phyloP scores from a whole-genome alignment of 768 basidiomycete genomes.

The Tephrocybe sp. region DNA sequence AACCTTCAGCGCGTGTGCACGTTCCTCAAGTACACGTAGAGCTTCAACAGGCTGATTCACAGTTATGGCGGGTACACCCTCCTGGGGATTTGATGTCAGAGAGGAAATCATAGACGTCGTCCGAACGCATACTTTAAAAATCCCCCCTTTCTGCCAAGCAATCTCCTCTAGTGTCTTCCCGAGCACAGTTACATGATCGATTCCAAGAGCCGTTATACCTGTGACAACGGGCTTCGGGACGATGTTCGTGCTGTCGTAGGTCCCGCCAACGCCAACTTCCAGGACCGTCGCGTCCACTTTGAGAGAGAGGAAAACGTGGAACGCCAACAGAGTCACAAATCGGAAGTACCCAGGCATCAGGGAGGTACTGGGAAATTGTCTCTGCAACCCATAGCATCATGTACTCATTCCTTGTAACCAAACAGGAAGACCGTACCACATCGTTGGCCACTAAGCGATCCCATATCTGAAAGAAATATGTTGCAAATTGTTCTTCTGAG shows the following conservation, averaged over 20 bases:
- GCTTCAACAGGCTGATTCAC: slow-evolving; percentile 75
- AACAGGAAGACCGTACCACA: slow-evolving; percentile 39
- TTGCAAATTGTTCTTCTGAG: slow-evolving; percentile 84
- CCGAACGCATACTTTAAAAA: slow-evolving; percentile 71
- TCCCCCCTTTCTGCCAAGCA: slow-evolving; percentile 94
- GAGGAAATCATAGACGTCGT: neutral
- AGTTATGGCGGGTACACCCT: slow-evolving; percentile 82
- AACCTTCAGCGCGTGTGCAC: slow-evolving; percentile 70
- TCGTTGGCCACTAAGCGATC: slow-evolving; percentile 69
- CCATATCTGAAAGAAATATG: slow-evolving; percentile 97
- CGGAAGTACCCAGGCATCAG: slow-evolving; percentile 92
- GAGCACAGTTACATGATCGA: slow-evolving; percentile 87
- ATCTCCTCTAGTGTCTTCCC: slow-evolving; percentile 90
- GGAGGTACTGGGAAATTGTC: slow-evolving; percentile 50
- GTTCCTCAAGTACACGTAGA: slow-evolving; percentile 62
- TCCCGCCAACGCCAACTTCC: slow-evolving; percentile 95
- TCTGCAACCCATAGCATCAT: slow-evolving; percentile 31
- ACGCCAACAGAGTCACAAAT: slow-evolving; percentile 89
- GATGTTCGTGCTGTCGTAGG: slow-evolving; percentile 93
- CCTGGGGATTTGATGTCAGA: slow-evolving; percentile 33
- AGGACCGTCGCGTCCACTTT: slow-evolving; percentile 90
- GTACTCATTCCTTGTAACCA: neutral
- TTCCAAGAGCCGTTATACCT: slow-evolving; percentile 86
- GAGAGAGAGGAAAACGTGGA: slow-evolving; percentile 80
- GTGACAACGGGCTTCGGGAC: slow-evolving; percentile 90